Evolutionary conservation across 208 protist genomes (phyloP).

Genomic region (Acanthamoeba divionensis): DNA sequence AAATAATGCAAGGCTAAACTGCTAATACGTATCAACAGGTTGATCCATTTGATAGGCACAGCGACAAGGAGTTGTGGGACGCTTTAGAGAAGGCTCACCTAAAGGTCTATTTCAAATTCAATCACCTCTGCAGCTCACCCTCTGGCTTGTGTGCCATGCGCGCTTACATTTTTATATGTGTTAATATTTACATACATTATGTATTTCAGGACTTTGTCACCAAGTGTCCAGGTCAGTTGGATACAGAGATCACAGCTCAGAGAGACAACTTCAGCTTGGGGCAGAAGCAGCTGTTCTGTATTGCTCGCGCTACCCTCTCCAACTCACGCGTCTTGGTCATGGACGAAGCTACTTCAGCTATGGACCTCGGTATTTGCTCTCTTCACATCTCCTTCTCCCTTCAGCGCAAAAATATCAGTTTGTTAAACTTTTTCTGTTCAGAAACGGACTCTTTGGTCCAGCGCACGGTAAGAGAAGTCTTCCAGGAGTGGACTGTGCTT

Average conservation of each 20-base stretch:
- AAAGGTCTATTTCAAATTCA: no score
- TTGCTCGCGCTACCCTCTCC: constrained; percentile 65
- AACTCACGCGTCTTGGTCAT: constrained; percentile 63
- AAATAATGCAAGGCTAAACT: no score
- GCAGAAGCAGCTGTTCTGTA: constrained; percentile 72
- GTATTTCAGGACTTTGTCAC: constrained; percentile 6
- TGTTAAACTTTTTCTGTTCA: constrained; percentile 63
- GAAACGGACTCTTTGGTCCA: constrained; percentile 80
- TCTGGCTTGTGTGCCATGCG: no score
- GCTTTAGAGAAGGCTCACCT: constrained; percentile 62
- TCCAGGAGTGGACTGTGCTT: constrained; percentile 67
- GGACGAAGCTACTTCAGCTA: constrained; percentile 80
- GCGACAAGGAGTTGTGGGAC: constrained; percentile 72
- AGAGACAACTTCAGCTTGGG: constrained; percentile 75
- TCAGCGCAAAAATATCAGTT: background rate
- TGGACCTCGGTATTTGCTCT: background rate
- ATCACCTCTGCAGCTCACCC: no score
- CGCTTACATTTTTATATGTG: no score
- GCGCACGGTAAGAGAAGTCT: constrained; percentile 73
- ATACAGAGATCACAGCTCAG: background rate
- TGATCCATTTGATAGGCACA: constrained; percentile 73
- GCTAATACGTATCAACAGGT: no score
- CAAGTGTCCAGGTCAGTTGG: background rate
- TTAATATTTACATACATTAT: no score
- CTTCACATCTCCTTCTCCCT: background rate